Evolutionary conservation across 116 monocot species (phyloP).

Genomic region (Phalaenopsis hybrid): DNA sequence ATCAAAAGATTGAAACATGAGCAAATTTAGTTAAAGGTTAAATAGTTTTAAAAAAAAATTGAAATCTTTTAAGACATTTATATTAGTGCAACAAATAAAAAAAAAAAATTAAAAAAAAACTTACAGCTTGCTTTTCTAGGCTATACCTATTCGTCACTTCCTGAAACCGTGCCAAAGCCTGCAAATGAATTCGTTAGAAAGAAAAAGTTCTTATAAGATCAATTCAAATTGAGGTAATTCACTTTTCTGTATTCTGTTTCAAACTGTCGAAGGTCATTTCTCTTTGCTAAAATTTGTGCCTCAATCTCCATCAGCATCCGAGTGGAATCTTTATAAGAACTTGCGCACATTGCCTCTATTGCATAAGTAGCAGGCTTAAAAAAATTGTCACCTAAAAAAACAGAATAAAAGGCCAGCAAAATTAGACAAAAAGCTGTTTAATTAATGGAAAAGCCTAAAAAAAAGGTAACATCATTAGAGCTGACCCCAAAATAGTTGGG

Average conservation of each 20-base stretch:
- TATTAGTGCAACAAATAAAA: not conserved
- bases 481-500: not conserved
- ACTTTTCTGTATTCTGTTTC: conserved; percentile 92
- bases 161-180: conserved; percentile 89
- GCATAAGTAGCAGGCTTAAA: conserved; percentile 91
- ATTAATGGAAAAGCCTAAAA: not conserved
- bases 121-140: conserved; percentile 84
- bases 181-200: conserved; percentile 7
- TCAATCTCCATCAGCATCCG: conserved; percentile 84
- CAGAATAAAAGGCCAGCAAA: not conserved
- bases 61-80: not conserved
- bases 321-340: conserved; percentile 66
- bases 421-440: not conserved
- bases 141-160: conserved; percentile 83
- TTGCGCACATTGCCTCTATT: conserved; percentile 81
- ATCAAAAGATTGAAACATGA: not conserved
- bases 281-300: conserved; percentile 70
- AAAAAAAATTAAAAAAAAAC: not conserved
- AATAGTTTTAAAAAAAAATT: not conserved
- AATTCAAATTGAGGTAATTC: not conserved
- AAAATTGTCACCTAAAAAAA: conserved; percentile 83
- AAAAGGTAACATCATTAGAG: not conserved
- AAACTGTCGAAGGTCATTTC: conserved; percentile 86
- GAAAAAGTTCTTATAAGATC: not conserved
- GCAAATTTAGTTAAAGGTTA: not conserved